Conservation (phyloP, 164 flowering plant species). For the Cinnamomum chago region DNA sequence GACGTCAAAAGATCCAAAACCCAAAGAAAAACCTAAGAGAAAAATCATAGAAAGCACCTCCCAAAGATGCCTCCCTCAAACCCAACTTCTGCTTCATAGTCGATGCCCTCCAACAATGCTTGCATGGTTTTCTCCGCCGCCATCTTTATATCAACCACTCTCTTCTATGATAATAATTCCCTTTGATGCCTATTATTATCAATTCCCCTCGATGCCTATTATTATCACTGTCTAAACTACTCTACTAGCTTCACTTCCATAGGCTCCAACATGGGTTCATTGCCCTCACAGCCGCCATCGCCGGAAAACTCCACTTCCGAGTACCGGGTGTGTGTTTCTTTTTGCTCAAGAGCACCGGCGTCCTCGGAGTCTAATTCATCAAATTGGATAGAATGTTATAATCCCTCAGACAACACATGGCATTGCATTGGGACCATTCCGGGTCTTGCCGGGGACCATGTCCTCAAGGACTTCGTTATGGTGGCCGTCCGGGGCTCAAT, state of each 20-base stretch:
- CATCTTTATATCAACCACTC: background rate
- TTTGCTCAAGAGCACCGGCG: constrained; percentile 20
- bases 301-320: constrained; percentile 11
- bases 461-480: constrained; percentile 52
- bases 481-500: constrained; percentile 32
- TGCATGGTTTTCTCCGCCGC: background rate
- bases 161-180: background rate
- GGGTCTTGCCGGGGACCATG: constrained; percentile 27
- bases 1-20: background rate
- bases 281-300: constrained; percentile 17
- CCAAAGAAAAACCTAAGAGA: background rate
- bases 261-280: constrained; percentile 31
- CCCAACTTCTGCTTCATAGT: background rate
- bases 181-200: background rate
- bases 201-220: background rate
- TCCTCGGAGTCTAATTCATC: constrained; percentile 3
- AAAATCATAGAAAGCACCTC: background rate
- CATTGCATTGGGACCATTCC: constrained; percentile 31
- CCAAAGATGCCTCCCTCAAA: background rate
- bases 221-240: background rate
- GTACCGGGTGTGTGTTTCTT: constrained; percentile 25
- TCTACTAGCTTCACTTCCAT: background rate
- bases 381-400: constrained; percentile 43
- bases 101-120: background rate
- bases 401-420: constrained; percentile 45